These are phyloP conservation scores for Acidomyces sp. DNA, from an alignment of 495 filamentous ascomycete species.

Conservation along the genomic window DNA sequence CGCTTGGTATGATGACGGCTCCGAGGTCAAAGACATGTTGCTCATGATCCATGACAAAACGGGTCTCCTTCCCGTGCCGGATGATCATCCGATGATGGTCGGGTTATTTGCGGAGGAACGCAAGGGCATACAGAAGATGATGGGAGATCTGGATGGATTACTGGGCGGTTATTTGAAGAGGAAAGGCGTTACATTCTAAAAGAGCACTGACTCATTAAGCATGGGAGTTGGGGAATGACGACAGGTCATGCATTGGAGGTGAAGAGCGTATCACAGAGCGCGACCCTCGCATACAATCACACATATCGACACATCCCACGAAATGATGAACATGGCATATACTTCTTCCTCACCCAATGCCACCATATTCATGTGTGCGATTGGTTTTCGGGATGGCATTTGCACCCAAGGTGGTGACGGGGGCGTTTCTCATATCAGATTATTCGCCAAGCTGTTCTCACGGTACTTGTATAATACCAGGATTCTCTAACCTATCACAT, in stretches of 20 bases:
- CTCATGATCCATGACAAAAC: conserved; percentile 84
- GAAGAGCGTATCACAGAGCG: too few relatives aligned
- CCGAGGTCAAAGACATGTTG: conserved; percentile 82
- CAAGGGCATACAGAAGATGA: conserved; percentile 66
- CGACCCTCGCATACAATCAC: too few relatives aligned
- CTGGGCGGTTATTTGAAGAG: conserved; percentile 29
- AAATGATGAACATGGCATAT: background rate
- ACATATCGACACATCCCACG: too few relatives aligned
- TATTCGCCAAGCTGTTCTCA: too few relatives aligned
- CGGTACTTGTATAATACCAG: too few relatives aligned
- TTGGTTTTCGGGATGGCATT: too few relatives aligned
- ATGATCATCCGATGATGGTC: conserved; percentile 72
- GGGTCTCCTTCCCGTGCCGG: conserved; percentile 57
- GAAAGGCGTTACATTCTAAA: conserved; percentile 13
- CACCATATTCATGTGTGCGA: too few relatives aligned
- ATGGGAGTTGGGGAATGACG: background rate
- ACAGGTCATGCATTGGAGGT: background rate
- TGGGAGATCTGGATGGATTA: conserved; percentile 71
- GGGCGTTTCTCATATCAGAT: too few relatives aligned
- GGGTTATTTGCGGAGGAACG: conserved; percentile 76
- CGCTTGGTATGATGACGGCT: conserved; percentile 81
- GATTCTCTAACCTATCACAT: too few relatives aligned
- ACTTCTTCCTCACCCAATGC: too few relatives aligned
- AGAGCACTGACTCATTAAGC: too few relatives aligned
- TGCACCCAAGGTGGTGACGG: too few relatives aligned